phyloP scores from a whole-genome alignment of 495 filamentous ascomycete species.

The Rhypophila decipiens region DNA sequence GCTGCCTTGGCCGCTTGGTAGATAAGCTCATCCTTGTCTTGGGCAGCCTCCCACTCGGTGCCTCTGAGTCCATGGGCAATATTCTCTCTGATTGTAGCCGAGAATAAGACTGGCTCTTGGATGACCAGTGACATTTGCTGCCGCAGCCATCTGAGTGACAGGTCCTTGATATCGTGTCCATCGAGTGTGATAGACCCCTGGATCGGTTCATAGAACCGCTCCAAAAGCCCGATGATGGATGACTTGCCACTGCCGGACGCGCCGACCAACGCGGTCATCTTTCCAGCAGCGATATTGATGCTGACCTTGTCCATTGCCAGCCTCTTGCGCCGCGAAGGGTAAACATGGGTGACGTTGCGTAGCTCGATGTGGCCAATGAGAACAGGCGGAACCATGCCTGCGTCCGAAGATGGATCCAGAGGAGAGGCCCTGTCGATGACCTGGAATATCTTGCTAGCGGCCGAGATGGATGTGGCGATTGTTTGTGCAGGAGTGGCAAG shows the following conservation, averaged over 20 bases:
- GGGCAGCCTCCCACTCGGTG: slow-evolving; percentile 64
- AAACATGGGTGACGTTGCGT: slow-evolving; percentile 78
- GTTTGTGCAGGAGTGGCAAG: too few species aligned
- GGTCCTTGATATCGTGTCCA: slow-evolving; percentile 67
- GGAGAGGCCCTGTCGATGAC: too few species aligned
- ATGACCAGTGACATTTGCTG: slow-evolving; percentile 87
- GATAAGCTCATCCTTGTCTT: slow-evolving; percentile 62
- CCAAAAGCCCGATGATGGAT: slow-evolving; percentile 88
- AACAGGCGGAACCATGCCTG: too few species aligned
- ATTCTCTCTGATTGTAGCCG: slow-evolving; percentile 79
- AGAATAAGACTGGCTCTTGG: slow-evolving; percentile 76
- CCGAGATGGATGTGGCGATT: too few species aligned
- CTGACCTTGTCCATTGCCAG: slow-evolving; percentile 77
- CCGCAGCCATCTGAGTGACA: slow-evolving; percentile 88
- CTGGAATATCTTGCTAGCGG: too few species aligned
- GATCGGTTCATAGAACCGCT: slow-evolving; percentile 88
- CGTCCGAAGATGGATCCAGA: too few species aligned
- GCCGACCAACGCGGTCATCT: slow-evolving; percentile 80
- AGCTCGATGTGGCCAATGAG: slow-evolving; percentile 77
- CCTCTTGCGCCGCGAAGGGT: slow-evolving; percentile 86
- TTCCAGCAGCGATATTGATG: slow-evolving; percentile 75
- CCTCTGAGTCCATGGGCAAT: slow-evolving; percentile 85
- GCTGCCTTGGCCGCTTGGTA: slow-evolving; percentile 80
- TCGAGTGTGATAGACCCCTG: slow-evolving; percentile 74
- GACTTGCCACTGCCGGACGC: slow-evolving; percentile 87